A percentile compares a stretch with the other conserved stretches of the same genome.
These are phyloP conservation scores for Austroboletus niveus DNA, from an alignment of 1,284 basidiomycete genomes.

Conservation along the genomic window DNA sequence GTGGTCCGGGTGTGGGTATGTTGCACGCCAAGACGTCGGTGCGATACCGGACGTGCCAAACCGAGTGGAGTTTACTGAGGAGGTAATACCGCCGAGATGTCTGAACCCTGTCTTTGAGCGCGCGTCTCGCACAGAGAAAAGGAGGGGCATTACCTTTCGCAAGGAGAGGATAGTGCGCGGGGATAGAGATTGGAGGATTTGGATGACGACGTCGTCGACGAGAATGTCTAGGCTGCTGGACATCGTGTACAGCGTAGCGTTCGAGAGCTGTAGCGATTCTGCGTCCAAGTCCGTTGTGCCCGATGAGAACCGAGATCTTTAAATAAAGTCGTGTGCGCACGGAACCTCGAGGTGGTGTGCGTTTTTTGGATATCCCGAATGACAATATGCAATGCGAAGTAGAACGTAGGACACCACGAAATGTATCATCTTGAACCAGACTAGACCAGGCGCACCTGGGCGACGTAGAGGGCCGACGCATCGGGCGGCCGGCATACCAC, in stretches of 20 bases:
- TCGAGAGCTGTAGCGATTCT: not conserved
- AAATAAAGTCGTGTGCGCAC: not conserved
- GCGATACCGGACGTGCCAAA: conserved; percentile 24
- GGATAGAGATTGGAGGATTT: conserved; percentile 15
- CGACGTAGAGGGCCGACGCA: too few species aligned
- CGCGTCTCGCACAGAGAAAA: not conserved
- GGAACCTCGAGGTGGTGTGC: not conserved
- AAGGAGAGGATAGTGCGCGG: conserved; percentile 17
- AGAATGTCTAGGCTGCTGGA: conserved; percentile 20
- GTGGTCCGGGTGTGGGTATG: conserved; percentile 22
- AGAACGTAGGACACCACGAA: too few species aligned
- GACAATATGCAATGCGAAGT: too few species aligned
- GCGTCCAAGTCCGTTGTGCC: not conserved
- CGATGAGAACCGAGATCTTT: not conserved
- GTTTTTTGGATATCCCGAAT: too few species aligned
- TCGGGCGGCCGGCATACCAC: too few species aligned
- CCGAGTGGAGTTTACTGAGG: conserved; percentile 25
- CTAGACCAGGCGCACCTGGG: too few species aligned
- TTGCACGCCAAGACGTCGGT: conserved; percentile 20
- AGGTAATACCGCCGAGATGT: conserved; percentile 28
- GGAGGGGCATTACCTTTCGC: conserved; percentile 18
- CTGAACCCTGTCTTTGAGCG: conserved; percentile 8
- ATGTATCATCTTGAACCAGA: too few species aligned
- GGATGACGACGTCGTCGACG: conserved; percentile 26
- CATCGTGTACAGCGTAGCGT: not conserved